Base-by-base conservation (phyloP, 805 yeast genomes). In the Kazachstania africana region DNA sequence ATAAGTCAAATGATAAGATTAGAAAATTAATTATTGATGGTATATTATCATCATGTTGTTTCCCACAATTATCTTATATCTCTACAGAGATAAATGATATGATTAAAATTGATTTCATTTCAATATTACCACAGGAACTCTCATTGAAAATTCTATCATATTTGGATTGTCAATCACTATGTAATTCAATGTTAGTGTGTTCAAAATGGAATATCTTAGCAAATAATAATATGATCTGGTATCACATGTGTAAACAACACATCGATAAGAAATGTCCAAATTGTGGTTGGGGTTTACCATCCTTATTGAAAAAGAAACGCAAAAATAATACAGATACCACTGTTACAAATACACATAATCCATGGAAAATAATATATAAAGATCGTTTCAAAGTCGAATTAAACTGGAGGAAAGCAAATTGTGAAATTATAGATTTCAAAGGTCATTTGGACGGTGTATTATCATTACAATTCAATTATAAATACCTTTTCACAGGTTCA, bases 261-360 rank as follows among this genome's bases (percentile, higher is more conserved):
- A 91, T 91, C 34, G 98, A 91, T 59, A 69, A 94, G 37, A 91
- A 91, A 56, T 91, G 98, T 60, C 94, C 95, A 24, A 83, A 83
- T 50, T 91, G 98, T 60, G 98, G 98, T 12, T 91, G 98, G 98
- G 98, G 98, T 4, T 65, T 91, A 41, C 98, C 98, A 3, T 61
- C 91, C 37, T 71, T 91, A 73, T 95, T 85, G 48, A 83, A 85
- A 75, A 80, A 78, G 51, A 38, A 38, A 22, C 65, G 79, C 33
- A 78, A 78, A 2, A 57, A 80, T 9, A 31, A 29, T 6, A 17
- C 16, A 9, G 26, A 23, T 15, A 13, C 26, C 5, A 24, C 12
- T 5, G 13, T 18, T 8, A 4, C 28, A n/a, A n/a, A 36, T 5
- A 16, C 23, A 8, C 43, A 75, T 77, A 67, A 95, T 42, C 95